Evolutionary conservation across 805 yeast species (phyloP).

Genomic region (Candida michaelii): DNA sequence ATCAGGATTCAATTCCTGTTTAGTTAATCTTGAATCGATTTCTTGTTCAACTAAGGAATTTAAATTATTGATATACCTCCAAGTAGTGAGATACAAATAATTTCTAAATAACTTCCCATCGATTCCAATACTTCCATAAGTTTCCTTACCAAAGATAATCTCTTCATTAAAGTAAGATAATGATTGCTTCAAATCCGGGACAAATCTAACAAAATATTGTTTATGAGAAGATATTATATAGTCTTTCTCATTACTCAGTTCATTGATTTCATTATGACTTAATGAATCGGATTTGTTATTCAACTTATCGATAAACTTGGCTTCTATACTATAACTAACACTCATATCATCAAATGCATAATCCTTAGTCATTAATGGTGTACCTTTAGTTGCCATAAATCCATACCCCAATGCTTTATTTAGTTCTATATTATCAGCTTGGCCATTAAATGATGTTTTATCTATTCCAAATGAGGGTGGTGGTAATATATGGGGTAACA

Average conservation of each 20-base stretch:
- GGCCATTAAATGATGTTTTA: conserved; percentile 32
- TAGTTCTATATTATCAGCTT: conserved; percentile 34
- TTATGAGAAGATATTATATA: conserved; percentile 36
- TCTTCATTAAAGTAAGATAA: conserved; percentile 26
- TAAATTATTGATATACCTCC: conserved; percentile 30
- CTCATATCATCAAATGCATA: conserved; percentile 44
- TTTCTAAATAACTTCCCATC: conserved; percentile 33
- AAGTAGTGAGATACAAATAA: conserved; percentile 27
- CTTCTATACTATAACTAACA: conserved; percentile 52
- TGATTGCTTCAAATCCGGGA: conserved; percentile 37
- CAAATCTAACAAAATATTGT: conserved; percentile 39
- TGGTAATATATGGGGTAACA: conserved; percentile 38
- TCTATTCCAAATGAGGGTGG: conserved; percentile 47
- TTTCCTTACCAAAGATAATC: conserved; percentile 25
- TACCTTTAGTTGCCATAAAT: conserved; percentile 46
- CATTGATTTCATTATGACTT: conserved; percentile 37
- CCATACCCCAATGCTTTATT: conserved; percentile 56
- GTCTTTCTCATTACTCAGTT: conserved; percentile 30
- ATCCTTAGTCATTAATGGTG: conserved; percentile 54
- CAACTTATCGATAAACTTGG: conserved; percentile 51
- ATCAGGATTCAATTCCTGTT: conserved; percentile 24
- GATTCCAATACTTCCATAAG: conserved; percentile 32
- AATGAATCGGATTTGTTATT: conserved; percentile 30
- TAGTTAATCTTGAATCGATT: conserved; percentile 31
- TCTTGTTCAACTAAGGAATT: conserved; percentile 36